phyloP scores from a whole-genome alignment of 140 eudicot genomes.

The Cichorium intybus region DNA sequence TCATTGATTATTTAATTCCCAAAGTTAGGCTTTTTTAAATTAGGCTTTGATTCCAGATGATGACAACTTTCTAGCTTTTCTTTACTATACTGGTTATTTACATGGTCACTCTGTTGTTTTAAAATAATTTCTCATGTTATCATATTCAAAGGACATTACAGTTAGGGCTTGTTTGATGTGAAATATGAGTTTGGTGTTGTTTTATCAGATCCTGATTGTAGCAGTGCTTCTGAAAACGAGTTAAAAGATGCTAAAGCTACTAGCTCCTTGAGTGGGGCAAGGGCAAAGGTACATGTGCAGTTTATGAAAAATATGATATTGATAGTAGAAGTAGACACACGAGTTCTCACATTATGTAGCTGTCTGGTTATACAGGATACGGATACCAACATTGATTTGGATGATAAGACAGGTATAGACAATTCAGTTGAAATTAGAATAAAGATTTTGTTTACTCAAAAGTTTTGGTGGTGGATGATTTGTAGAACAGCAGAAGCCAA shows the following conservation, averaged over 20 bases:
- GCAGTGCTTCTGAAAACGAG: conserved; percentile 47
- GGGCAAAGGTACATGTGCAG: conserved; percentile 36
- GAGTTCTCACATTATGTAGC: background rate
- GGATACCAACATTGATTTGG: conserved; percentile 9
- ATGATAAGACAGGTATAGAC: conserved; percentile 28
- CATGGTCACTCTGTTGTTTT: too few relatives aligned
- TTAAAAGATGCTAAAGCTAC: conserved; percentile 45
- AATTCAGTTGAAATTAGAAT: conserved; percentile 41
- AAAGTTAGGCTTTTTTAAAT: too few relatives aligned
- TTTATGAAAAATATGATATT: conserved; percentile 11
- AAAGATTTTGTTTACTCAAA: background rate
- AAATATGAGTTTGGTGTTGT: conserved; percentile 1
- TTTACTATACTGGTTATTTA: too few relatives aligned
- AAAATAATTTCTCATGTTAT: background rate
- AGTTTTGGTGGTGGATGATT: conserved; percentile 4
- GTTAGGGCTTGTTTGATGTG: background rate
- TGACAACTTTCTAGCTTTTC: too few relatives aligned
- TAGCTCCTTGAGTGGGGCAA: conserved; percentile 24
- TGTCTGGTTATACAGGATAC: too few relatives aligned
- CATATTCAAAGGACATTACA: background rate
- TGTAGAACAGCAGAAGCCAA: conserved; percentile 40
- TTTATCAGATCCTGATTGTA: conserved; percentile 46
- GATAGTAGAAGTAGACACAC: background rate
- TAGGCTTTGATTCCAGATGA: too few relatives aligned
- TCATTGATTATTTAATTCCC: too few relatives aligned